Evolutionary conservation across 306 rosid species (phyloP).

Genomic region (Fragaria iinumae): DNA sequence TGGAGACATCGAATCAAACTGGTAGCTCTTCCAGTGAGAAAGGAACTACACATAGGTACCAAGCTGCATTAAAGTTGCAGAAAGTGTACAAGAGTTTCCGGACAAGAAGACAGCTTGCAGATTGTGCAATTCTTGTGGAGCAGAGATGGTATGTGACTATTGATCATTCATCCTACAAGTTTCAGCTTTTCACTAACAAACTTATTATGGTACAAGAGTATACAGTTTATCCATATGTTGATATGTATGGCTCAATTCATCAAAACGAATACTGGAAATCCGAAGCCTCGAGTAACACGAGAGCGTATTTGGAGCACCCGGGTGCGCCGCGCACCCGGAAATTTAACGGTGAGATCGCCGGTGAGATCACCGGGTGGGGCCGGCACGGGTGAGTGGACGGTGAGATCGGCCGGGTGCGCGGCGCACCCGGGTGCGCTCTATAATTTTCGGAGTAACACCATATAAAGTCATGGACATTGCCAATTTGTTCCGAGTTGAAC

Average conservation of each 20-base stretch:
- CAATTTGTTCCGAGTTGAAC: neutral
- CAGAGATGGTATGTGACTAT: slow-evolving; percentile 68
- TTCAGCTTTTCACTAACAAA: neutral
- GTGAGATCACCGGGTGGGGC: too few relatives aligned
- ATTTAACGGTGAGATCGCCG: too few relatives aligned
- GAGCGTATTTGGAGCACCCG: too few relatives aligned
- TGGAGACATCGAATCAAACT: slow-evolving; percentile 22
- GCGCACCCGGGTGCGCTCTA: too few relatives aligned
- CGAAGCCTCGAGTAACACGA: neutral
- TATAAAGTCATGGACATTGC: neutral
- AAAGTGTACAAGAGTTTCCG: slow-evolving; percentile 92
- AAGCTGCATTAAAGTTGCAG: slow-evolving; percentile 78
- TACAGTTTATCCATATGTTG: neutral
- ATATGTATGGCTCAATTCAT: neutral
- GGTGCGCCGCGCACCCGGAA: too few relatives aligned
- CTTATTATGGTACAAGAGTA: neutral
- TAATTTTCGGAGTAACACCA: neutral
- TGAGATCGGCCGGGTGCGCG: too few relatives aligned
- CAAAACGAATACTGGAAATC: neutral
- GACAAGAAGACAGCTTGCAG: slow-evolving; percentile 79
- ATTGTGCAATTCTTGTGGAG: slow-evolving; percentile 88
- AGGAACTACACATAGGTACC: slow-evolving; percentile 24
- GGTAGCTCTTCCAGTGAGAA: slow-evolving; percentile 30
- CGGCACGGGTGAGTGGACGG: too few relatives aligned
- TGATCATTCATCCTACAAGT: neutral